Percentiles rank a stretch among this genome's conserved stretches.
Evolutionary conservation across 2,329 filamentous ascomycete species (phyloP).

Genomic region (Thielaviopsis ethacetica): DNA sequence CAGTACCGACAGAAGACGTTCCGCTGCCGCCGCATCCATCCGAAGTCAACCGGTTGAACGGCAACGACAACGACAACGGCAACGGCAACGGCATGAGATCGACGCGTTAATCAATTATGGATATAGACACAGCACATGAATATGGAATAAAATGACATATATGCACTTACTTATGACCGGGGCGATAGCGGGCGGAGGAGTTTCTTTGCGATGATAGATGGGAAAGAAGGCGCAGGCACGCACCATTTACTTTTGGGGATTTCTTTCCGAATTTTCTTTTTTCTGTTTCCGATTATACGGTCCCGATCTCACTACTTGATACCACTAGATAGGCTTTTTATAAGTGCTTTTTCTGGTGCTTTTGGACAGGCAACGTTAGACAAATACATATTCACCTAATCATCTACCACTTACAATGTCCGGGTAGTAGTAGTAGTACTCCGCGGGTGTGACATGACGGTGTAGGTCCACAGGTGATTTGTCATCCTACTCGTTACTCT

Average conservation of each 20-base stretch:
- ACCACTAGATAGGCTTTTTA: too few species aligned
- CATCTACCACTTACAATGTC: too few species aligned
- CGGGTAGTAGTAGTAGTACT: too few species aligned
- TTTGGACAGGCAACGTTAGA: too few species aligned
- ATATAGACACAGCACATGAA: background rate
- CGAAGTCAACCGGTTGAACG: constrained; percentile 21
- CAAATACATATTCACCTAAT: too few species aligned
- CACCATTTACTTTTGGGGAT: background rate
- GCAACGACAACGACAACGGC: too few species aligned
- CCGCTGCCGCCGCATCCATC: constrained; percentile 32
- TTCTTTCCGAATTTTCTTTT: background rate
- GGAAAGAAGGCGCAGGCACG: background rate
- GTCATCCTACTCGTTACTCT: too few species aligned
- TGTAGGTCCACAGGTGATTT: too few species aligned
- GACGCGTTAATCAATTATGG: background rate
- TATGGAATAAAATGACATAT: background rate
- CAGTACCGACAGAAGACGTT: constrained; percentile 29
- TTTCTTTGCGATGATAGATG: background rate
- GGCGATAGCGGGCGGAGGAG: background rate
- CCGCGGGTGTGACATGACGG: too few species aligned
- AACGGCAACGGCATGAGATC: background rate
- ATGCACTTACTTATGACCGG: background rate
- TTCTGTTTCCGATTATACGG: too few species aligned
- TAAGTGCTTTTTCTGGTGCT: too few species aligned
- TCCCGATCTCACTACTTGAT: too few species aligned